Evolutionary conservation across 2,329 filamentous ascomycete species (phyloP).

Genomic region (Stachybotrys echinatus): DNA sequence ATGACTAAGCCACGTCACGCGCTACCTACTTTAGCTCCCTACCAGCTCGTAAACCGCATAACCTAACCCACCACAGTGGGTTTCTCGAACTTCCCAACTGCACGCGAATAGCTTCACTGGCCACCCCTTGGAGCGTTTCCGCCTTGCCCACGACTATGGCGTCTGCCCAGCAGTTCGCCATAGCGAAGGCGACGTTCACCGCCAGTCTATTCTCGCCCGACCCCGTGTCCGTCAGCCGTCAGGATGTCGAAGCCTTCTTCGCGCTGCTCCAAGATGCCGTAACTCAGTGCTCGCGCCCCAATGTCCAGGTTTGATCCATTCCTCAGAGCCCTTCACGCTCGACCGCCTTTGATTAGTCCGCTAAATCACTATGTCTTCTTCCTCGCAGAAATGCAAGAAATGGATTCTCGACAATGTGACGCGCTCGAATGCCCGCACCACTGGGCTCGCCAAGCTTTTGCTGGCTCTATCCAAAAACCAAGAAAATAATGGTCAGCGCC

Average conservation of each 20-base stretch:
- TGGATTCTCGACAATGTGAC: slow-evolving; percentile 74
- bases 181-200: slow-evolving; percentile 74
- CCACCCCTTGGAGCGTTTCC: neutral
- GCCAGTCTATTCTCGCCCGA: slow-evolving; percentile 70
- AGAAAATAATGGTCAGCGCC: slow-evolving; percentile 23
- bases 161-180: slow-evolving; percentile 64
- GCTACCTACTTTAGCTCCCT: neutral
- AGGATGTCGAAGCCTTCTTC: slow-evolving; percentile 67
- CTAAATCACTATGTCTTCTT: slow-evolving; percentile 19
- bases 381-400: slow-evolving; percentile 74
- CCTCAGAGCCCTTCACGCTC: slow-evolving; percentile 2
- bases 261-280: slow-evolving; percentile 58
- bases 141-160: slow-evolving; percentile 43
- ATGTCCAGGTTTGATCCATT: slow-evolving; percentile 77
- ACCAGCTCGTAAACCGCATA: slow-evolving; percentile 5
- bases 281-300: slow-evolving; percentile 67
- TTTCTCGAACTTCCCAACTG: slow-evolving; percentile 5
- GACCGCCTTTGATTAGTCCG: slow-evolving; percentile 1
- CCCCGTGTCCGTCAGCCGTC: slow-evolving; percentile 61
- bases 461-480: slow-evolving; percentile 54
- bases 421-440: slow-evolving; percentile 59
- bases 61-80: neutral
- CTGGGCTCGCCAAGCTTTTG: slow-evolving; percentile 71
- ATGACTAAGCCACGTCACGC: neutral
- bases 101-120: slow-evolving; percentile 1